These are phyloP conservation scores for Fusarium sororula DNA, from an alignment of 2,329 filamentous ascomycete genomes.

Conservation along the genomic window DNA sequence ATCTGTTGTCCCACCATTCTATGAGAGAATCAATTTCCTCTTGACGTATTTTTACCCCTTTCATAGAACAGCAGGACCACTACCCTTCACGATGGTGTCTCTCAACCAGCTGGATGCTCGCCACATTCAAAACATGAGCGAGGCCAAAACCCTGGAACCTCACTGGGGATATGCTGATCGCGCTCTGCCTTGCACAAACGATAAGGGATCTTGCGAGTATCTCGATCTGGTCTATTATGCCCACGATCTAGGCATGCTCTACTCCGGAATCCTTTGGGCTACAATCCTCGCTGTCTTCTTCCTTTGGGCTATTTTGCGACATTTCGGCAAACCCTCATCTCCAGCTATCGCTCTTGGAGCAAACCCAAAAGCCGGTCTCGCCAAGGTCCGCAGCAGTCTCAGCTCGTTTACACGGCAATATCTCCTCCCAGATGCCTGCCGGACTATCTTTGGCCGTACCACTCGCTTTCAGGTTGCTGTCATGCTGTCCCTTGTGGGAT, in stretches of 20 bases:
- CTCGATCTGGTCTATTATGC: conserved; percentile 61
- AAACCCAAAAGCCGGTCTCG: conserved; percentile 37
- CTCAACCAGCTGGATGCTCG: conserved; percentile 38
- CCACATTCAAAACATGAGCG: conserved; percentile 55
- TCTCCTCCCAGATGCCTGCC: conserved; percentile 68
- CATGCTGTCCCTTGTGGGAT: conserved; percentile 65
- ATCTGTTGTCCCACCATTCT: neutral
- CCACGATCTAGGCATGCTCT: conserved; percentile 61
- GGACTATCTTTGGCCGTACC: conserved; percentile 70
- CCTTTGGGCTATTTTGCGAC: conserved; percentile 50
- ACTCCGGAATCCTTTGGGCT: conserved; percentile 60
- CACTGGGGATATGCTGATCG: conserved; percentile 61
- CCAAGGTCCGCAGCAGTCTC: conserved; percentile 49
- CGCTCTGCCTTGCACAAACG: conserved; percentile 56
- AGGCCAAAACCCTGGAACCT: conserved; percentile 47
- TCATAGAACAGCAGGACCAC: neutral
- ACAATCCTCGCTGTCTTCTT: conserved; percentile 56
- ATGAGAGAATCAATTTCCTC: neutral
- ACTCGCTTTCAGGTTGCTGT: conserved; percentile 74
- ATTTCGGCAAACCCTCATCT: conserved; percentile 42
- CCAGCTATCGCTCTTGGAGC: conserved; percentile 22
- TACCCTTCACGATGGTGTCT: conserved; percentile 27
- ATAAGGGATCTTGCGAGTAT: conserved; percentile 58
- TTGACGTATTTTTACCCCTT: neutral
- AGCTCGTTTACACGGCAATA: conserved; percentile 56